Base-by-base conservation (phyloP, 257 asterid species). In the Eucommia ulmoides region DNA sequence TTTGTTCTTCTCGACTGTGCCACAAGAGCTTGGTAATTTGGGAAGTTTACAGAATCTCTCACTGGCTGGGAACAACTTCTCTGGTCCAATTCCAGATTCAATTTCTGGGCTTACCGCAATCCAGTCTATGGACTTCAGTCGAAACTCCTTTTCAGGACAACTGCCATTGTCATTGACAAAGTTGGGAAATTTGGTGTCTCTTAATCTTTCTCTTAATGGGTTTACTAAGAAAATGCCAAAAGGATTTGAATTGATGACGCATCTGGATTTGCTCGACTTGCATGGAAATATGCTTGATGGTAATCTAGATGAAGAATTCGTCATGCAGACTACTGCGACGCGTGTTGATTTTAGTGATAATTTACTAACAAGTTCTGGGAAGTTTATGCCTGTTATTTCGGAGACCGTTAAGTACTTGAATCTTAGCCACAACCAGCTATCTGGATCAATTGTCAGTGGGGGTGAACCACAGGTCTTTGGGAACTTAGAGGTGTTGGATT, bases 241-340 rank as follows among this genome's bases (percentile, higher is more conserved):
- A 74, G 98, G 94, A 15, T 72, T 91, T 60, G 95, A 77, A 70
- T 57, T 73, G 59, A 74, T 91, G 98, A 19, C 63, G 1, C 62
- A 77, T 33, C 93, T 91, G 19, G 79, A 83, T 55, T 70, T 69
- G 56, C 77, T 86, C 1, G 95, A 91, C 74, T 71, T 91, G 74
- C 94, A 81, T 62, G 92, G 89, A 3, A 91, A 91, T 63, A 73
- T 62, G 95, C 75, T 91, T 22, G 93, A 86, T 54, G 93, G 96
- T 41, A 52, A 66, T 29, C 48, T 91, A 38, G 98, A 86, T 52
- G 69, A 71, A 1, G 80, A 63, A 29, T 68, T 91, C 65, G 65
- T 91, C 70, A 61, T 74, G 49, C 80, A 81, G 23, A 80, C 94
- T 44, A 23, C 88, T 26, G 88, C 96, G 3, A 70, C 77, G 41